Evolutionary conservation across 495 filamentous ascomycete species (phyloP), one percentile per base, ranked within the genome.

Genomic region (Symbiotaphrina buchneri): DNA sequence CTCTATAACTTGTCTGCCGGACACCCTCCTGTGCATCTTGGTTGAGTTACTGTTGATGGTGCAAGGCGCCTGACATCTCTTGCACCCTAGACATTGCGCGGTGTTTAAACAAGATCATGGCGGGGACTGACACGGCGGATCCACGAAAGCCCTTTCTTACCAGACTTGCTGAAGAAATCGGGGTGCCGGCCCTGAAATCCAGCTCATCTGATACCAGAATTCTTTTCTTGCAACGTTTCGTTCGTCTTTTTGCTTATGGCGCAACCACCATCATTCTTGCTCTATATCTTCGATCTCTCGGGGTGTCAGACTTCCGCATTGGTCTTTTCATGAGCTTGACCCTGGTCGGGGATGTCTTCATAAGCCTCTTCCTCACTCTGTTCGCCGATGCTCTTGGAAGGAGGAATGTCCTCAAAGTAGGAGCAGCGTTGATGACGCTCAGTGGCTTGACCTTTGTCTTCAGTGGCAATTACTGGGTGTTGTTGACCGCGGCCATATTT

Each of bases 301-400:
- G 55, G 7, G 65, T 72, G 38, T 61, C 74, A 0, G 68, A 79
- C 41, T 57, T 66, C n/a, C 56, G 56, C n/a, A 83, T 77, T 26
- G 82, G 82, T 10, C 56, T 83, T 3, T 87, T 91, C 48, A 91
- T 91, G 79, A 82, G 76, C 3, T 50, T 85, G 28, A 92, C 82
- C 0, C 51, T 90, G 32, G 51, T 77, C 11, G 81, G 82, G 18
- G 82, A 92, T 54, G 72, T 78, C 1, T 39, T 70, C 17, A 72
- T 90, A 34, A 80, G 77, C 31, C 68, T 82, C 13, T 41, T 74
- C 16, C 58, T 92, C 16, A 82, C 81, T 0, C 51, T 81, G 2
- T 65, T 75, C 34, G 79, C 80, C 2, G 80, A 90, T 54, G 48
- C 57, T 1, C 47, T 83, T 30, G 80, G 81, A 7, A 59, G 80